Conservation (phyloP, 345 rosid species). For the Brassica juncea region DNA sequence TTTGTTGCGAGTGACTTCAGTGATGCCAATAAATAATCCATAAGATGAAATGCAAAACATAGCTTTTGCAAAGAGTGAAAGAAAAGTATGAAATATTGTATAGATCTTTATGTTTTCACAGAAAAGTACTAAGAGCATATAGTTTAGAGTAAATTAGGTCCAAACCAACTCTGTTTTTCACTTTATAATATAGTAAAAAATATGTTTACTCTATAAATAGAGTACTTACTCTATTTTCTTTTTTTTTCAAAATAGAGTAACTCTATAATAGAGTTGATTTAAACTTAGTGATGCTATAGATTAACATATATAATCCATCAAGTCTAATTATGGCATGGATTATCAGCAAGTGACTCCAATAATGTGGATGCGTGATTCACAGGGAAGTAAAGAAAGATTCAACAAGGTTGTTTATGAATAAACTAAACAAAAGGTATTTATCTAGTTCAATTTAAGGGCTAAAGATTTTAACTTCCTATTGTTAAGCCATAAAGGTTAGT, state of each 20-base stretch:
- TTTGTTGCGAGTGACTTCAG: too few species aligned
- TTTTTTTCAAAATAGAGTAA: too few species aligned
- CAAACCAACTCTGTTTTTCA: too few species aligned
- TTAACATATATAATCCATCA: not conserved
- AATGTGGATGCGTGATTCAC: not conserved
- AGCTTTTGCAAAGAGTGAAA: not conserved
- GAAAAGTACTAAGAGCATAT: too few species aligned
- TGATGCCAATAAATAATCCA: not conserved
- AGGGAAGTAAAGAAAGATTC: slow-evolving; percentile 6
- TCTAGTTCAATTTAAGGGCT: not conserved
- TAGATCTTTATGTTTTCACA: too few species aligned
- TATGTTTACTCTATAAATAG: too few species aligned
- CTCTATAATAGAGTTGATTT: too few species aligned
- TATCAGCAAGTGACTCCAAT: not conserved
- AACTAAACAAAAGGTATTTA: not conserved
- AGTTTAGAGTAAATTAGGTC: too few species aligned
- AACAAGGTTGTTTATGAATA: not conserved
- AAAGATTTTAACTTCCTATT: not conserved
- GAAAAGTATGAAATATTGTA: not conserved
- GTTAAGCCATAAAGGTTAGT: not conserved
- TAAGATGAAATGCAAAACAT: slow-evolving; percentile 1
- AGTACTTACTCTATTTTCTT: too few species aligned
- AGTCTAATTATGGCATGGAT: slow-evolving; percentile 4
- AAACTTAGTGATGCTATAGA: too few species aligned
- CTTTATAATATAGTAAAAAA: too few species aligned